phyloP scores from a whole-genome alignment of 2,329 filamentous ascomycete species.

The Zymoseptoria ardabiliae region DNA sequence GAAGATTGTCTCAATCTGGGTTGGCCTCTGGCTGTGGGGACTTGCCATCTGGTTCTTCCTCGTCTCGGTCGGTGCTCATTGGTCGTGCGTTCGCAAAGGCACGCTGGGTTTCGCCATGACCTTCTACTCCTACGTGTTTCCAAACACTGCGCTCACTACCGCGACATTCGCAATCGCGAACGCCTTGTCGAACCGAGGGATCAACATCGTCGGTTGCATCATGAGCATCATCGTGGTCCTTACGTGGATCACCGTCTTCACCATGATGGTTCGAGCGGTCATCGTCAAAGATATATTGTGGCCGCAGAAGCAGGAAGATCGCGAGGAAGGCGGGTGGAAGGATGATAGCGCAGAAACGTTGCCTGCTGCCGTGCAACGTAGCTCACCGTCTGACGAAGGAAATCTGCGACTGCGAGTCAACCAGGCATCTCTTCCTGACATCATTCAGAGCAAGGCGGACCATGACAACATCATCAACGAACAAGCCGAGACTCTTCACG shows the following conservation, averaged over 20 bases:
- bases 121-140: conserved; percentile 78
- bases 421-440: not conserved
- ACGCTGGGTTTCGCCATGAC: conserved; percentile 73
- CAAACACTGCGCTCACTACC: conserved; percentile 56
- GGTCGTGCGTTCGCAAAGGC: conserved; percentile 54
- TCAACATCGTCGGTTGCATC: conserved; percentile 60
- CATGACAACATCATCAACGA: not conserved
- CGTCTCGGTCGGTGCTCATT: conserved; percentile 68
- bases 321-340: conserved; percentile 53
- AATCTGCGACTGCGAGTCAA: not conserved
- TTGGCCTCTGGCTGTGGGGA: conserved; percentile 73
- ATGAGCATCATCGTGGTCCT: conserved; percentile 59
- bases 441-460: not conserved
- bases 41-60: conserved; percentile 81
- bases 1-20: conserved; percentile 52
- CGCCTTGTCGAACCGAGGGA: conserved; percentile 40
- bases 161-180: conserved; percentile 65
- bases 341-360: conserved; percentile 4
- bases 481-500: not conserved
- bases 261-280: conserved; percentile 64
- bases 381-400: not conserved
- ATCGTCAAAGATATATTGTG: conserved; percentile 62
- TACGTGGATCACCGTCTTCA: conserved; percentile 62
- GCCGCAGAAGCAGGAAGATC: conserved; percentile 64
- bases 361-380: not conserved